Evolutionary conservation across 2,329 filamentous ascomycete species (phyloP), one percentile per base, ranked within the genome.

Genomic region (Nannizzia gypsea): DNA sequence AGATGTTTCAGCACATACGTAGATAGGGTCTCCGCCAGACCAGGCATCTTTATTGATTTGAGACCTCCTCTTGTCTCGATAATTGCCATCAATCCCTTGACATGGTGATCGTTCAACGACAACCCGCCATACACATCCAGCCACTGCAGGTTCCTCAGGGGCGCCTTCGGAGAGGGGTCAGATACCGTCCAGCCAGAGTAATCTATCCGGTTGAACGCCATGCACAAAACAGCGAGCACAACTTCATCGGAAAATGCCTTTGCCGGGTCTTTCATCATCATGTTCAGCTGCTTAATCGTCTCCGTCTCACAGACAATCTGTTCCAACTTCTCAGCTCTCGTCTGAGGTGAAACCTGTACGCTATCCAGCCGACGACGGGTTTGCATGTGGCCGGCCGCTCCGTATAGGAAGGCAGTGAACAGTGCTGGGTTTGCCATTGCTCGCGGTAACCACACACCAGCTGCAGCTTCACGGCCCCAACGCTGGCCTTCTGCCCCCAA

Each of bases 51-150:
- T 34, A 76, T 68, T 11, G 71, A 68, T 3, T 67, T 62, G 6
- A 76, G 59, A 0, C 74, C 74, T 4, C 74, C 74, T 31, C 70
- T 69, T 5, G 73, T 56, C 20, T 69, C 67, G 44, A 76, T 60
- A 1, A 69, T 61, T n/a, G 62, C 63, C 46, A 68, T 42, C 52
- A 69, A 64, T 26, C 66, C 67, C 57, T 66, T 65, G 13, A 68
- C 56, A 58, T 68, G 67, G 22, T 66, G 63, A 24, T 68, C 65
- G 20, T 66, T 67, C 13, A 65, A 55, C 6, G 67, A 65, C 15
- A 67, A 57, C 24, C 63, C 64, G 13, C 67, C 66, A 54, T 68
- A 69, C 1, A 68, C 62, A 56, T 68, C 62, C 28, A 69, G 59
- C 60, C 66, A 66, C 55, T 68, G 66, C 38, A 69, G 60, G 22